phyloP scores from a whole-genome alignment of 2,329 filamentous ascomycete species.

The Sporothrix schenckii region DNA sequence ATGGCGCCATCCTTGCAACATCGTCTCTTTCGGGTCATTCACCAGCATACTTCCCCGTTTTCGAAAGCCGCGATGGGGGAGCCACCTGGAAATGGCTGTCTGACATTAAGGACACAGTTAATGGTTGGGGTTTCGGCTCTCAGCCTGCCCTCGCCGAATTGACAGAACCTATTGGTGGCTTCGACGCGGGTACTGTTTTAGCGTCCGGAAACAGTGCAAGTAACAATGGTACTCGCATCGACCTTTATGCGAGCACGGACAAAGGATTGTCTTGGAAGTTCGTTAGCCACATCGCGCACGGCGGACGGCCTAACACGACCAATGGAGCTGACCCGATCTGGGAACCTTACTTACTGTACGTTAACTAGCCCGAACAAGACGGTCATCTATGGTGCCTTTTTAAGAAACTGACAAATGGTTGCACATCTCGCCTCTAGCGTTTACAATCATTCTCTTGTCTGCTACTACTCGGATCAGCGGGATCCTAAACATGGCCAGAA shows the following conservation, averaged over 20 bases:
- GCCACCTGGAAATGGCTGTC: neutral
- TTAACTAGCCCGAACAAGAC: neutral
- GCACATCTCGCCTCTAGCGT: neutral
- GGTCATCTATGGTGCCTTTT: neutral
- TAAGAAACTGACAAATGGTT: neutral
- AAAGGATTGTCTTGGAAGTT: neutral
- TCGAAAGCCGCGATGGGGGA: slow-evolving; percentile 2
- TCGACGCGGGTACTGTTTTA: neutral
- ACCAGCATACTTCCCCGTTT: slow-evolving; percentile 5
- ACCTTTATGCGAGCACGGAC: slow-evolving; percentile 11
- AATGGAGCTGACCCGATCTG: slow-evolving; percentile 1
- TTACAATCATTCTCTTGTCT: neutral
- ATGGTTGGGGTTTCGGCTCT: slow-evolving; percentile 1
- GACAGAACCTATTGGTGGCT: neutral
- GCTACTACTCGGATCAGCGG: slow-evolving; percentile 1
- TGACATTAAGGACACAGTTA: slow-evolving; percentile 1
- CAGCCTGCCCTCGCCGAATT: slow-evolving; percentile 7
- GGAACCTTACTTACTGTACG: slow-evolving; percentile 1
- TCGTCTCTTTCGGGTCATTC: slow-evolving; percentile 3
- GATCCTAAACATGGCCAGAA: slow-evolving; percentile 1
- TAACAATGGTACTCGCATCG: slow-evolving; percentile 1
- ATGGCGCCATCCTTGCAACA: neutral
- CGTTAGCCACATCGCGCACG: neutral
- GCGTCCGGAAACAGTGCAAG: slow-evolving; percentile 5
- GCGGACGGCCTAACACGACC: slow-evolving; percentile 7